Evolutionary conservation across 2,329 filamentous ascomycete genomes (phyloP).

Genomic region (Epichloe elymi): DNA sequence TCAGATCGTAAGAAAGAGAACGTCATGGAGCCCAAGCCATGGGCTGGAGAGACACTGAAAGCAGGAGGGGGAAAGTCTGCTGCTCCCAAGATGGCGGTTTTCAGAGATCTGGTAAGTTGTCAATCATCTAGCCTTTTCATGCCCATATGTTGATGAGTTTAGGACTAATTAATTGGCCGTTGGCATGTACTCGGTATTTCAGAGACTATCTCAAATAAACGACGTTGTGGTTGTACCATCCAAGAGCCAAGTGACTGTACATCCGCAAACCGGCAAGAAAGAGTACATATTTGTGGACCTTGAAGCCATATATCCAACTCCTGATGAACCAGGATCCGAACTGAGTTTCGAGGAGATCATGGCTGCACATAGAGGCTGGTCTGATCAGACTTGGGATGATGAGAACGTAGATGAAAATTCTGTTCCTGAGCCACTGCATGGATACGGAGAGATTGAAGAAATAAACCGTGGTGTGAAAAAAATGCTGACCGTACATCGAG

Average conservation of each 20-base stretch:
- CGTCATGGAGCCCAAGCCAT: conserved; percentile 68
- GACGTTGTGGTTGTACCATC: conserved; percentile 56
- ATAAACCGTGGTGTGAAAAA: conserved; percentile 18
- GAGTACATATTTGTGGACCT: conserved; percentile 84
- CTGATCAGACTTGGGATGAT: conserved; percentile 44
- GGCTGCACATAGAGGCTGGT: conserved; percentile 60
- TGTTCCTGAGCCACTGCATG: conserved; percentile 14
- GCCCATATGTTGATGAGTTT: conserved; percentile 70
- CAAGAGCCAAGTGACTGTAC: conserved; percentile 66
- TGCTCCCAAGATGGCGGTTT: conserved; percentile 71
- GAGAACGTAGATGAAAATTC: conserved; percentile 23
- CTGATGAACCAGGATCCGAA: conserved; percentile 57
- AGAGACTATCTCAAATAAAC: conserved; percentile 49
- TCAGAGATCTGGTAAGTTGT: conserved; percentile 76
- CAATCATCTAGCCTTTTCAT: conserved; percentile 18
- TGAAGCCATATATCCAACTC: conserved; percentile 70
- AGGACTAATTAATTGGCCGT: conserved; percentile 76
- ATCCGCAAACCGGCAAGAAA: conserved; percentile 67
- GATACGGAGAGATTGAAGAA: conserved; percentile 19
- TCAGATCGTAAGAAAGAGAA: conserved; percentile 93
- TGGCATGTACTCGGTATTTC: conserved; percentile 29
- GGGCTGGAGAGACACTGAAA: conserved; percentile 84
- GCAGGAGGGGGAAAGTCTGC: conserved; percentile 73
- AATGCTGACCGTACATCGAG: conserved; percentile 31
- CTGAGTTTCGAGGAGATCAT: conserved; percentile 86